A percentile compares a stretch with the other conserved stretches of the same genome.
Evolutionary conservation across 2,329 filamentous ascomycete species (phyloP).

Genomic region (Epichloe baconii): DNA sequence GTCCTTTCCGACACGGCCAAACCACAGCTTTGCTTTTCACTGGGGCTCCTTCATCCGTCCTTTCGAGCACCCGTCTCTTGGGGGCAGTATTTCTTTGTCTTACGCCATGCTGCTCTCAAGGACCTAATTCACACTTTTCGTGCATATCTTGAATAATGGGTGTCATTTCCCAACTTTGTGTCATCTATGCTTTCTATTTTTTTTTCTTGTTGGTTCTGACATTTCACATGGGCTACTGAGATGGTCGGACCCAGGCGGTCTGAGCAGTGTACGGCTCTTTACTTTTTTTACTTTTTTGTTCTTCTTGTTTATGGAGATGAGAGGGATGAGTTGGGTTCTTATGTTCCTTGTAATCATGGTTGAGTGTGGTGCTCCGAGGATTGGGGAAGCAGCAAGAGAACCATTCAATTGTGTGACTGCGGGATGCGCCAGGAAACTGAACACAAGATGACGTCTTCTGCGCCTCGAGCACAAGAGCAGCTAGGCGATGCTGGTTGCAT

Average conservation of each 20-base stretch:
- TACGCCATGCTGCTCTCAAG: conserved; percentile 12
- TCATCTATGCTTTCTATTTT: conserved; percentile 11
- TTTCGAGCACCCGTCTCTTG: conserved; percentile 7
- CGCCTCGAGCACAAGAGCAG: neutral
- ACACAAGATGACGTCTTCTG: neutral
- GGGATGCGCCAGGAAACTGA: neutral
- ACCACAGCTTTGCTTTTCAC: conserved; percentile 14
- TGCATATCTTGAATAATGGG: conserved; percentile 16
- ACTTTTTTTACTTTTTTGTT: conserved; percentile 1
- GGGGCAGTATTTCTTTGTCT: conserved; percentile 1
- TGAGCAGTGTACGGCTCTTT: conserved; percentile 6
- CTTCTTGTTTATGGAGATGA: neutral
- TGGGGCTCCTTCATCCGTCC: conserved; percentile 19
- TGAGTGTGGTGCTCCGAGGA: neutral
- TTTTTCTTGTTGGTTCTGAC: conserved; percentile 5
- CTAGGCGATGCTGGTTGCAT: neutral
- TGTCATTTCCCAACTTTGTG: conserved; percentile 11
- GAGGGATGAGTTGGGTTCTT: conserved; percentile 5
- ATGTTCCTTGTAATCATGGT: conserved; percentile 4
- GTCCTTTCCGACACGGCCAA: conserved; percentile 11
- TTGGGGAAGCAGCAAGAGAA: neutral
- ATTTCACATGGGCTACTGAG: neutral
- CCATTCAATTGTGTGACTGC: neutral
- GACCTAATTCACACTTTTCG: conserved; percentile 17
- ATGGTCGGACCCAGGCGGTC: conserved; percentile 21